Conservation (phyloP, 2,329 filamentous ascomycete genomes). For the Leptographium wingfieldii region DNA sequence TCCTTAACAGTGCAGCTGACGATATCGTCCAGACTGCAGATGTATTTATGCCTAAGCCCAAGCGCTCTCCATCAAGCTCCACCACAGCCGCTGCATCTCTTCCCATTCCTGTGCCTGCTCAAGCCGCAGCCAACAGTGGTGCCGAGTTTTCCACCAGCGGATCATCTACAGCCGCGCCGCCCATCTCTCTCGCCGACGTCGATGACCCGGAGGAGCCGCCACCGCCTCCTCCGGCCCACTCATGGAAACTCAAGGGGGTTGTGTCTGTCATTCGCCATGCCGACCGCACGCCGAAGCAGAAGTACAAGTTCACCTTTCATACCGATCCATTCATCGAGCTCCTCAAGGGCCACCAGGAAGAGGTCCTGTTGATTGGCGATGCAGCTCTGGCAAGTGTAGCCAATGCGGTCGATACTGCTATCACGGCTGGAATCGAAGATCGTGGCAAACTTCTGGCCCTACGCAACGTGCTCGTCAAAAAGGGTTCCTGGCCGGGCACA, state of each 20-base stretch:
- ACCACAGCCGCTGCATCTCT: background rate
- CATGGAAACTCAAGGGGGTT: slow-evolving; percentile 97
- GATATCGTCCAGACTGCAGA: background rate
- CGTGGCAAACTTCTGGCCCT: slow-evolving; percentile 72
- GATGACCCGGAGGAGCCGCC: slow-evolving; percentile 37
- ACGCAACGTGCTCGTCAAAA: slow-evolving; percentile 79
- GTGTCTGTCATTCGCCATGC: slow-evolving; percentile 94
- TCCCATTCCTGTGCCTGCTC: background rate
- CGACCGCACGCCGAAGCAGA: slow-evolving; percentile 95
- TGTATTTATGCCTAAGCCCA: background rate
- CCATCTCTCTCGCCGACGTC: background rate
- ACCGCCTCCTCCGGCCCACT: slow-evolving; percentile 68
- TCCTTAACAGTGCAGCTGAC: background rate
- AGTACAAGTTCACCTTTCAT: slow-evolving; percentile 99
- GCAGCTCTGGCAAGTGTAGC: slow-evolving; percentile 80
- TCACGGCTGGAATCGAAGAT: slow-evolving; percentile 72
- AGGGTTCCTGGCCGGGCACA: slow-evolving; percentile 86
- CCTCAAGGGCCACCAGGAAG: slow-evolving; percentile 88
- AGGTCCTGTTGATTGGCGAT: slow-evolving; percentile 87
- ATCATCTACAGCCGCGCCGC: background rate
- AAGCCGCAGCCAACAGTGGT: background rate
- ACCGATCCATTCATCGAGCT: slow-evolving; percentile 92
- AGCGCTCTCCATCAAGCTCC: background rate
- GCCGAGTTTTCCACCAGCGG: background rate
- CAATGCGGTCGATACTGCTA: slow-evolving; percentile 71